Base-by-base conservation (phyloP, 306 rosid species). In the Luffa acutangula region DNA sequence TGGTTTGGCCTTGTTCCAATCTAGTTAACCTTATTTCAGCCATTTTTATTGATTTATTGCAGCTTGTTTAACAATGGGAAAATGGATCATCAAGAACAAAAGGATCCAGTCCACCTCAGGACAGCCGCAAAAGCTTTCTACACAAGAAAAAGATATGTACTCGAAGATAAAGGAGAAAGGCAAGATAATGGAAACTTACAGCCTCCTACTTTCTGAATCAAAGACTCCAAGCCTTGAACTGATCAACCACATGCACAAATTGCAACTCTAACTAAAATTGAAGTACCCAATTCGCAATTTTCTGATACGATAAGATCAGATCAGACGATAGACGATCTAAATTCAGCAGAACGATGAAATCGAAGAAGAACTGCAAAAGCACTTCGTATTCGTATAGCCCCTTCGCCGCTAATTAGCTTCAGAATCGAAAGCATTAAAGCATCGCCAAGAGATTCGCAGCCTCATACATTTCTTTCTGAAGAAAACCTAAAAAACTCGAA, bases 1-100 rank as follows among this genome's bases (percentile, higher is more conserved):
- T 92, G 78, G 96, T 85, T 77, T 86, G 96, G 79, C 91, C 91
- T 88, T 88, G 91, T 79, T 91, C 90, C 80, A 87, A 85, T 69
- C 89, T 84, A 31, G 87, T 80, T 77, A 87, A 75, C 84, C 88
- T 90, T 80, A 92, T 78, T 82, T 91, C 98, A 42, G 88, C 93
- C 97, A 93, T 93, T 78, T 52, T 79, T 84, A 34, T 79, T 81
- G 79, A 86, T 78, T 81, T 72, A 52, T 64, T 84, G 78, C 70
- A 75, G 84, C 83, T 78, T 46, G 60, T 78, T 64, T 34, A 78
- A 33, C 49, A 12, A 78, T 17, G 74, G 60, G 59, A 34, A 63
- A 78, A 34, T 15, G 36, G 51, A 56, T 21, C 51, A 76, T 54
- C n/a, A 57, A 57, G 71, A 42, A 43, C 80, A 59, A 57, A 37